Conservation (phyloP, 2,329 filamentous ascomycete species). For the Cytospora mali region DNA sequence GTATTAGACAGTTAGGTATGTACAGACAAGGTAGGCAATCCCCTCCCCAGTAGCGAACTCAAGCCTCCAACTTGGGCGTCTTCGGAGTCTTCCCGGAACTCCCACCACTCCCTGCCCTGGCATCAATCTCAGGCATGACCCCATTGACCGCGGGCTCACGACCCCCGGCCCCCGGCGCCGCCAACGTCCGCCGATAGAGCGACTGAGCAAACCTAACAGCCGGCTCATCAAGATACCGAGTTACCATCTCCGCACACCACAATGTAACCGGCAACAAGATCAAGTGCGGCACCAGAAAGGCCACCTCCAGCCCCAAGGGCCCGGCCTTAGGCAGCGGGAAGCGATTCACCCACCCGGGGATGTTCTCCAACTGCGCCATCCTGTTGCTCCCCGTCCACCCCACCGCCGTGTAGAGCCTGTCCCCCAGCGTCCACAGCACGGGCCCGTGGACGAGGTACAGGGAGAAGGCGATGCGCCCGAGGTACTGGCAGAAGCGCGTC, state of each 20-base stretch:
- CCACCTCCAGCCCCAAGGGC: conserved; percentile 62
- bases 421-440: conserved; percentile 60
- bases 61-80: conserved; percentile 21
- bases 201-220: conserved; percentile 59
- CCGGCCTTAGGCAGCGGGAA: conserved; percentile 58
- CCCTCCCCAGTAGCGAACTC: not conserved
- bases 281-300: conserved; percentile 62
- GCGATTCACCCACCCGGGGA: conserved; percentile 59
- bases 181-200: conserved; percentile 54
- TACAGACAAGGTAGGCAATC: not conserved
- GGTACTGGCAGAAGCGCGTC: conserved; percentile 59
- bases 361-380: conserved; percentile 49
- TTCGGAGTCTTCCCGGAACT: conserved; percentile 3
- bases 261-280: conserved; percentile 62
- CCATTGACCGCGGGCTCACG: not conserved
- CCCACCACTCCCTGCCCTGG: not conserved
- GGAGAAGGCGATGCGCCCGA: conserved; percentile 64
- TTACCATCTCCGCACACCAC: conserved; percentile 59
- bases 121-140: not conserved
- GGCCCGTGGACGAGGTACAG: conserved; percentile 68
- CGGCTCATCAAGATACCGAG: conserved; percentile 60
- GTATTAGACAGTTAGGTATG: not conserved
- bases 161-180: conserved; percentile 23
- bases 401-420: conserved; percentile 63
- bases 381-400: conserved; percentile 56